phyloP scores from a whole-genome alignment of 768 basidiomycete genomes.

The Collybia mongolica region DNA sequence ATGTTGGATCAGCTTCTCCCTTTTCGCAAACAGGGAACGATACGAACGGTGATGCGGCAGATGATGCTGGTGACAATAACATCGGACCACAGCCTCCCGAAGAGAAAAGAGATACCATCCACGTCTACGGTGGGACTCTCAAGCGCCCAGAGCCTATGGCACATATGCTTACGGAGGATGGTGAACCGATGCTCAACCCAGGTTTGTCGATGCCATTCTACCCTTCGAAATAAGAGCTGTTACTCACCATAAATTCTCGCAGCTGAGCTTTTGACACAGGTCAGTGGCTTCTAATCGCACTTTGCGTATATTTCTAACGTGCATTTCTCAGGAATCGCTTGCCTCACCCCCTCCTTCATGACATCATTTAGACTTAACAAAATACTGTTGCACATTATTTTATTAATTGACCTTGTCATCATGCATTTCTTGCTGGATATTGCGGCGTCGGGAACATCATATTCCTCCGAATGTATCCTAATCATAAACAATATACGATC shows the following conservation, averaged over 20 bases:
- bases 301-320: not conserved
- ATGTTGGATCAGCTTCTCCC: conserved; percentile 8
- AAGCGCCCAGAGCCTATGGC: conserved; percentile 45
- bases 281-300: conserved; percentile 19
- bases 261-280: conserved; percentile 69
- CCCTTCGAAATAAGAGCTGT: not conserved
- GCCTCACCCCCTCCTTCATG: conserved; percentile 66
- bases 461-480: not conserved
- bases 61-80: not conserved
- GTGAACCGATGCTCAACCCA: conserved; percentile 67
- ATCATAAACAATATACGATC: too few species aligned
- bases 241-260: conserved; percentile 8
- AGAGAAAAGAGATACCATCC: conserved; percentile 12
- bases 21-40: conserved; percentile 8
- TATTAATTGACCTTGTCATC: conserved; percentile 3
- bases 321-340: conserved; percentile 50
- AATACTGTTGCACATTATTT: not conserved
- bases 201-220: conserved; percentile 38
- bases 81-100: not conserved
- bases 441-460: not conserved
- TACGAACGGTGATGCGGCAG: not conserved
- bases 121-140: conserved; percentile 29
- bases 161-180: conserved; percentile 61
- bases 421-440: conserved; percentile 4
- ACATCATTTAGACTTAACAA: conserved; percentile 12